Percentiles rank a stretch among this genome's conserved stretches.
phyloP scores from a whole-genome alignment of 148 eudicot genomes.

The Oxyria digyna region DNA sequence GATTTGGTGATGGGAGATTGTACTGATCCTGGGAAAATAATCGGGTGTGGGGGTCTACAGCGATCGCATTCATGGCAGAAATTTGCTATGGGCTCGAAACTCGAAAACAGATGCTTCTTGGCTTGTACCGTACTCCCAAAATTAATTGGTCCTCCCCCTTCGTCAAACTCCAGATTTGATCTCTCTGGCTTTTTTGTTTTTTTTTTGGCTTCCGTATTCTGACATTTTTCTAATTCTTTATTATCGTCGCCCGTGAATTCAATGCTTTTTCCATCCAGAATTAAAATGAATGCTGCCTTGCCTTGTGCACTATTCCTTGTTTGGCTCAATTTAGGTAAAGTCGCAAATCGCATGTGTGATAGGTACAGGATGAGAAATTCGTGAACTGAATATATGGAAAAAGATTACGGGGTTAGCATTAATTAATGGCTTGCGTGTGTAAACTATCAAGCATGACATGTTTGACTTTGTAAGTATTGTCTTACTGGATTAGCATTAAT shows the following conservation, averaged over 20 bases:
- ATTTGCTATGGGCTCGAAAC: constrained; percentile 2
- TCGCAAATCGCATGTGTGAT: not conserved
- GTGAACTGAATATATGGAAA: too few relatives aligned
- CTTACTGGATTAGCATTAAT: not conserved
- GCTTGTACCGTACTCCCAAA: not conserved
- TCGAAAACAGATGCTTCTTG: constrained; percentile 2
- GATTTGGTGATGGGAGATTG: not conserved
- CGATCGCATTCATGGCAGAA: not conserved
- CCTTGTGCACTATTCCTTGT: not conserved
- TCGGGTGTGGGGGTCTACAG: not conserved
- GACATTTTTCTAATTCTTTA: not conserved
- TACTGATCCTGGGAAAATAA: not conserved
- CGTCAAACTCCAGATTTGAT: not conserved
- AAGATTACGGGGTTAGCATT: not conserved
- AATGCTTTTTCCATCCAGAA: not conserved
- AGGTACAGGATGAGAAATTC: too few relatives aligned
- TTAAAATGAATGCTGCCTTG: not conserved
- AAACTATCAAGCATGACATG: not conserved
- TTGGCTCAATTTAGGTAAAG: not conserved
- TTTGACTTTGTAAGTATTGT: not conserved
- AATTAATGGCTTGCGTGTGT: not conserved
- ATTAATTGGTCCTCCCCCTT: not conserved
- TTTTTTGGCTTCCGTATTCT: not conserved
- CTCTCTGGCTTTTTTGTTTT: not conserved
- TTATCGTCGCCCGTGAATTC: not conserved